phyloP scores from a whole-genome alignment of 1,139 yeast genomes.

The Saccharomyces hybrid region DNA sequence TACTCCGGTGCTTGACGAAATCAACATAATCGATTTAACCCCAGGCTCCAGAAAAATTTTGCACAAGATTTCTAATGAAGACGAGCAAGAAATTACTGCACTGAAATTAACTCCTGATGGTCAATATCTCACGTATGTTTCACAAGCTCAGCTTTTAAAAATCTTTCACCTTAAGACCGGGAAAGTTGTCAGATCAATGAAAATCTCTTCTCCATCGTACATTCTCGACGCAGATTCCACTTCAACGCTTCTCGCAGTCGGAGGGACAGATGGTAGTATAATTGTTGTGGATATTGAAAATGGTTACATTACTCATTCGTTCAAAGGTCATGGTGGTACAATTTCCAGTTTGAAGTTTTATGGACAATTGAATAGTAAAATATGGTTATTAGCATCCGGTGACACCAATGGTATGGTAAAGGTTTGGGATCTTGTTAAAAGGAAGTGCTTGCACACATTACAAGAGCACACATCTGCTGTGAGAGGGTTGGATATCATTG shows the following conservation, averaged over 20 bases:
- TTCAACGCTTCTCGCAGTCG: conserved; percentile 81
- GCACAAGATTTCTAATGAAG: conserved; percentile 75
- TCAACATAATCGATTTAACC: conserved; percentile 56
- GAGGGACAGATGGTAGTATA: conserved; percentile 90
- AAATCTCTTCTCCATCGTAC: conserved; percentile 71
- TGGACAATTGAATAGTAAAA: conserved; percentile 60
- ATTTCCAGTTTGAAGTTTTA: conserved; percentile 67
- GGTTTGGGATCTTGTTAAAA: conserved; percentile 83
- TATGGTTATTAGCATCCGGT: conserved; percentile 81
- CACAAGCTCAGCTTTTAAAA: conserved; percentile 77
- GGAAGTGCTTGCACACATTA: conserved; percentile 56
- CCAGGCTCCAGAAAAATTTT: conserved; percentile 40
- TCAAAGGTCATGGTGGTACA: conserved; percentile 93
- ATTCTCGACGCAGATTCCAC: conserved; percentile 72
- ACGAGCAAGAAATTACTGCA: conserved; percentile 65
- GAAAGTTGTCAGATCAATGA: conserved; percentile 46
- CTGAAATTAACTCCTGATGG: conserved; percentile 75
- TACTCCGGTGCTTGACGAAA: conserved; percentile 71
- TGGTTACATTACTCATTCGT: conserved; percentile 79
- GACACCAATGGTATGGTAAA: conserved; percentile 80
- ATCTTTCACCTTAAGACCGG: conserved; percentile 42
- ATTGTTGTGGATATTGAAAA: conserved; percentile 90
- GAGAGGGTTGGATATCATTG: conserved; percentile 67
- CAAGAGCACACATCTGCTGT: conserved; percentile 81
- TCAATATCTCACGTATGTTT: conserved; percentile 55